These are phyloP conservation scores for Panus rudis DNA, from an alignment of 768 basidiomycete species.

Conservation along the genomic window DNA sequence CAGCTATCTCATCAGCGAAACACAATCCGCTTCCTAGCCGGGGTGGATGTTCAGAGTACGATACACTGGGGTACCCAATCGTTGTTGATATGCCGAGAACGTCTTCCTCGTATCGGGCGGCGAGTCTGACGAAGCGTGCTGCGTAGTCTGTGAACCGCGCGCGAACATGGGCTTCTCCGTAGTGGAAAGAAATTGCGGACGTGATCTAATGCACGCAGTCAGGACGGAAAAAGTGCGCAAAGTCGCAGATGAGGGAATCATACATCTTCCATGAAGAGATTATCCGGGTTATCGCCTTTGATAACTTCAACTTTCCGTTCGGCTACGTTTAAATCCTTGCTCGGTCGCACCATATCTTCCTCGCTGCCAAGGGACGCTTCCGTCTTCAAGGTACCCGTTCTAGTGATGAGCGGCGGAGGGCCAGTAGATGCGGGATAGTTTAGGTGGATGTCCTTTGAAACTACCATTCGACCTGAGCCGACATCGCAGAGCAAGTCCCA, in stretches of 20 bases:
- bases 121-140: constrained; percentile 77
- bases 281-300: constrained; percentile 64
- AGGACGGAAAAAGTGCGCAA: neutral
- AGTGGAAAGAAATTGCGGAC: constrained; percentile 83
- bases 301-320: constrained; percentile 47
- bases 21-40: constrained; percentile 77
- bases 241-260: constrained; percentile 25
- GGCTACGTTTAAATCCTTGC: constrained; percentile 40
- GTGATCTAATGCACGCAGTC: constrained; percentile 62
- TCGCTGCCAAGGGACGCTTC: constrained; percentile 59
- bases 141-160: constrained; percentile 89
- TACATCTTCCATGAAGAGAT: constrained; percentile 91
- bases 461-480: constrained; percentile 76
- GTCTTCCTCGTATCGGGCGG: constrained; percentile 89
- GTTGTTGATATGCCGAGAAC: constrained; percentile 54
- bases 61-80: constrained; percentile 60
- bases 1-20: constrained; percentile 64
- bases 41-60: constrained; percentile 41
- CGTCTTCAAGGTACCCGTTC: constrained; percentile 57
- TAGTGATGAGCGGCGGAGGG: constrained; percentile 35
- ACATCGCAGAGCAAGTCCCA: constrained; percentile 97
- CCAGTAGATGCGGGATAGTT: constrained; percentile 31
- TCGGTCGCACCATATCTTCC: constrained; percentile 59
- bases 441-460: constrained; percentile 76
- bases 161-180: constrained; percentile 83